These are phyloP conservation scores for Paramecium pentaurelia DNA, from an alignment of 73 alveolate species.

Conservation along the genomic window DNA sequence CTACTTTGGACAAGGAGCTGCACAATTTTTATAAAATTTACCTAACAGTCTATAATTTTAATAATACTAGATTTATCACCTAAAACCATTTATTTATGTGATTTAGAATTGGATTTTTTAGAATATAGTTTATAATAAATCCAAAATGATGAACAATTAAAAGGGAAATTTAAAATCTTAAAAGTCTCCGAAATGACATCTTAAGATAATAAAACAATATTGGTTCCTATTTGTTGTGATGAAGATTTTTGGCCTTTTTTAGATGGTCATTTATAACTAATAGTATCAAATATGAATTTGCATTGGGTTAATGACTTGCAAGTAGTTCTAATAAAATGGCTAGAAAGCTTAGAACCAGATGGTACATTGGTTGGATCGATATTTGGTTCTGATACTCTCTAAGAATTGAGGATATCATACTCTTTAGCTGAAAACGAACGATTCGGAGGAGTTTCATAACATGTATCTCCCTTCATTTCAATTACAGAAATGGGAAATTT, in stretches of 20 bases:
- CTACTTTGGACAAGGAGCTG: background rate
- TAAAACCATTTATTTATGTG: background rate
- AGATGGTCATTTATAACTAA: constrained; percentile 42
- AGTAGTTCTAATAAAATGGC: constrained; percentile 41
- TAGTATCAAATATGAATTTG: constrained; percentile 60
- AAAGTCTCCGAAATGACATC: background rate
- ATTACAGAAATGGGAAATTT: constrained; percentile 65
- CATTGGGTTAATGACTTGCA: constrained; percentile 61
- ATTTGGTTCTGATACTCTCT: constrained; percentile 63
- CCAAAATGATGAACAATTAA: background rate
- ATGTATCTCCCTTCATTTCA: constrained; percentile 63
- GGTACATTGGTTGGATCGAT: constrained; percentile 4
- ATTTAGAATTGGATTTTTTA: background rate
- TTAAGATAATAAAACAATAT: background rate
- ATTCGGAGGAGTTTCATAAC: constrained; percentile 69
- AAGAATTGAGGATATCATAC: constrained; percentile 62
- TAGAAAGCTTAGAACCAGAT: background rate
- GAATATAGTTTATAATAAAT: background rate
- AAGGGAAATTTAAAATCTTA: background rate
- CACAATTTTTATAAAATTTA: background rate
- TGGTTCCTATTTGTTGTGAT: constrained; percentile 40
- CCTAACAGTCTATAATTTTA: background rate
- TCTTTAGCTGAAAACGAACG: constrained; percentile 69
- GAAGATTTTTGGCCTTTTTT: constrained; percentile 61
- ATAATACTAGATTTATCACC: background rate